A percentile compares a stretch with the other conserved stretches of the same genome.
Conservation (phyloP, 352 stramenopile species). For the Pelagophyceae sp. region DNA sequence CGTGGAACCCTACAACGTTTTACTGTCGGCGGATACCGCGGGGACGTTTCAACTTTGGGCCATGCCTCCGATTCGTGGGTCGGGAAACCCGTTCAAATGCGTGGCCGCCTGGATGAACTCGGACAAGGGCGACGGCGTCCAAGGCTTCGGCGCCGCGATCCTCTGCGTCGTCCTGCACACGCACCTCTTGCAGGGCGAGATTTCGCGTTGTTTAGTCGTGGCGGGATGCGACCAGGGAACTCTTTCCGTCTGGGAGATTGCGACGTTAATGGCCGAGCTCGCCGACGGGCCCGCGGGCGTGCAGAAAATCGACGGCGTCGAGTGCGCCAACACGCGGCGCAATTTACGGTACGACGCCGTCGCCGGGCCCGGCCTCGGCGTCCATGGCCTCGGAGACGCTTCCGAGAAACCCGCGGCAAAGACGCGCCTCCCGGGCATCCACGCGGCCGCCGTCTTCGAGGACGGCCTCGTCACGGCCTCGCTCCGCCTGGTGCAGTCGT, state of each 20-base stretch:
- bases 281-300: too few relatives aligned
- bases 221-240: too few relatives aligned
- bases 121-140: not conserved
- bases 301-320: too few relatives aligned
- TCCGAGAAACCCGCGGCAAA: not conserved
- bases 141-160: too few relatives aligned
- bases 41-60: constrained; percentile 22
- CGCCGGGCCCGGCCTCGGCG: not conserved
- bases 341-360: not conserved
- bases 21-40: constrained; percentile 18
- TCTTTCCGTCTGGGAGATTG: not conserved
- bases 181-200: too few relatives aligned
- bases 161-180: too few relatives aligned
- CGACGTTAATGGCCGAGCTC: too few relatives aligned
- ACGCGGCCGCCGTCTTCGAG: not conserved
- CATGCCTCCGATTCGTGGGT: constrained; percentile 6
- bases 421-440: too few relatives aligned
- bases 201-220: too few relatives aligned
- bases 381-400: not conserved
- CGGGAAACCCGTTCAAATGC: not conserved
- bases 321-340: not conserved
- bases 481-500: not conserved
- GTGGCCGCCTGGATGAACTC: not conserved
- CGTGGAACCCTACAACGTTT: constrained; percentile 20
- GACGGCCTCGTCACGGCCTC: not conserved